Evolutionary conservation across 208 protist species (phyloP), one percentile per base, ranked within the genome.

Genomic region (Wallacemonas sp.): DNA sequence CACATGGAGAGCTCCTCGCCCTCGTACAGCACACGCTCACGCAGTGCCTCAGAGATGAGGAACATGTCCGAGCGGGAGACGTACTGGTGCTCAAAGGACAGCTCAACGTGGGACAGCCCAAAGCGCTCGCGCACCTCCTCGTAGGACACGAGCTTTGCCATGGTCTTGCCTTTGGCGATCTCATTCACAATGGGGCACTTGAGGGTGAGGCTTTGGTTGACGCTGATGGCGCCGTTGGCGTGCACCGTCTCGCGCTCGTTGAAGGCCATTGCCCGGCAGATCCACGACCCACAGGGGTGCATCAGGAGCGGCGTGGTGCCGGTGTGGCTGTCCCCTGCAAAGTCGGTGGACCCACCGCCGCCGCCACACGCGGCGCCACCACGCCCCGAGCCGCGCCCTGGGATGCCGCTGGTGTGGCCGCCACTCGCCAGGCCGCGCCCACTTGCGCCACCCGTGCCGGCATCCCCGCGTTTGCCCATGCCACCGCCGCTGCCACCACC

Each of bases 41-140:
- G 78, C 61, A 96, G 70, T 24, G 80, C 76, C 46, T 90, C 79
- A 17, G 80, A 72, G 24, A 93, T 72, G 39, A 91, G 72, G 67
- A 89, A 94, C 73, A 94, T 80, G 61, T 96, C 90, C 1, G 87
- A 83, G 17, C 90, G 83, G 21, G 81, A 82, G 41, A 96, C 55
- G 62, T 78, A 87, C 75, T 93, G 87, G 57, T 81, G 72, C 27
- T 84, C 82, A 66, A 94, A 84, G 24, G 83, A 68, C 33, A 96
- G 55, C 73, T 94, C 82, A 30, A 92, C 77, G 61, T 94, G 85
- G n/a, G 87, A 89, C 8, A 93, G 73, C 0, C 90, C 90, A 65
- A 87, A 96, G 41, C 85, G 83, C 29, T 74, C 60, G 23, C 80
- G 64, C 47, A 85, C 87, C 36, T 92, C 83, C 26, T 70, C 70